A percentile compares a stretch with the other conserved stretches of the same genome.
These are phyloP conservation scores for Phytopythium litorale DNA, from an alignment of 352 stramenopile genomes.

Conservation along the genomic window DNA sequence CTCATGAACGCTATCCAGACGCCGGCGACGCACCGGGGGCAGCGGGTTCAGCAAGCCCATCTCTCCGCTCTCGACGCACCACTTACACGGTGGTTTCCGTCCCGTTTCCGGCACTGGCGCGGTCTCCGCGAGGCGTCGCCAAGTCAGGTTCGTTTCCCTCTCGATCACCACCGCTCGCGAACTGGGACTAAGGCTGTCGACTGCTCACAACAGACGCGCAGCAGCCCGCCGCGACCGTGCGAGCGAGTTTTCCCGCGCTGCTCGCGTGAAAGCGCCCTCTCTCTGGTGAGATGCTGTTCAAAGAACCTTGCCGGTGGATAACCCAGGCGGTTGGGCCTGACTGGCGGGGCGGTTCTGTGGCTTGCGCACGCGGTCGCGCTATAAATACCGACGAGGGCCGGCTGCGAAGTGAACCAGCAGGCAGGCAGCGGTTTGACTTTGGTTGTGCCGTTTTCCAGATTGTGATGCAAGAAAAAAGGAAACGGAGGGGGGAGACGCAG, in stretches of 20 bases:
- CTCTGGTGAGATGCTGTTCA: background rate
- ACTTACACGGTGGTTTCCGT: background rate
- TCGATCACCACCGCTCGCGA: background rate
- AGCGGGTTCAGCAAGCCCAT: no score
- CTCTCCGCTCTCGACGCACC: no score
- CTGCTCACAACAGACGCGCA: background rate
- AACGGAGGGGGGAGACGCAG: conserved; percentile 20
- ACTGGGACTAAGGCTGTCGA: background rate
- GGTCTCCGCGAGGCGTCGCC: background rate
- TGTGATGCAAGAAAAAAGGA: conserved; percentile 5
- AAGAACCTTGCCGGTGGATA: background rate
- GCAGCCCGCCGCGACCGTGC: background rate
- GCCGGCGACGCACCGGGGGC: no score
- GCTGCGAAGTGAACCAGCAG: background rate
- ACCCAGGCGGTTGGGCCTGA: background rate
- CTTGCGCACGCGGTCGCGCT: no score
- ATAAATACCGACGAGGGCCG: background rate
- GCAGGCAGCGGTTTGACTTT: background rate
- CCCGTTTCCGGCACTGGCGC: background rate
- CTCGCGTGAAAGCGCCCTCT: background rate
- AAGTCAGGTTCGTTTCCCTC: background rate
- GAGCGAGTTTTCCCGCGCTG: background rate
- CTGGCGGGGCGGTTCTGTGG: background rate
- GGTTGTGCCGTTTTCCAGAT: background rate
- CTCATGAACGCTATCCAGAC: background rate